Percentiles rank a stretch among this genome's conserved stretches.
Evolutionary conservation across 192 early-diverging fungal genomes (phyloP).

Genomic region (Umbelopsis sp.): DNA sequence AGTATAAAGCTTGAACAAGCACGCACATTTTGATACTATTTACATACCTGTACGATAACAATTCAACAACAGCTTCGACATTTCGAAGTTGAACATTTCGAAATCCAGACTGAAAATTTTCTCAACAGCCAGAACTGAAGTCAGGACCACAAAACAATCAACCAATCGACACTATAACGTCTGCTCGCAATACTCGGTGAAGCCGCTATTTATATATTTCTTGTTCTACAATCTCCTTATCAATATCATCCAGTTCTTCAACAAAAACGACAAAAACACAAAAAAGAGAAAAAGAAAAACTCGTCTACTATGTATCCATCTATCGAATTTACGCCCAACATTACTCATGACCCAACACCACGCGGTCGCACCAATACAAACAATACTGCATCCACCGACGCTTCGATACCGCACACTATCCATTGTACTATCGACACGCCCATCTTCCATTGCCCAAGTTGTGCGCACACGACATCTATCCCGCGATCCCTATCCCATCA

Average conservation of each 20-base stretch:
- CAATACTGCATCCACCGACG: background rate
- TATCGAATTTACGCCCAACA: background rate
- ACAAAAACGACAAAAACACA: background rate
- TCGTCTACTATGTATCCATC: background rate
- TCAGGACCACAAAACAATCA: background rate
- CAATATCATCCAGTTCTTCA: background rate
- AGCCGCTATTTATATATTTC: background rate
- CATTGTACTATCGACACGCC: no score
- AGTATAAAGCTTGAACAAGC: background rate
- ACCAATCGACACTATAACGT: background rate
- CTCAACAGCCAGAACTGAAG: background rate
- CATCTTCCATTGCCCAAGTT: background rate
- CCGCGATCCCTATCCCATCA: no score
- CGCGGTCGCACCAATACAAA: background rate
- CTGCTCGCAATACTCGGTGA: background rate
- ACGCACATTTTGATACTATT: background rate
- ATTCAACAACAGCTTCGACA: background rate
- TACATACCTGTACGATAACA: background rate
- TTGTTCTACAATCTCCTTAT: background rate
- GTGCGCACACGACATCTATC: no score
- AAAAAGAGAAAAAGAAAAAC: background rate
- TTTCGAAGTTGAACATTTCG: background rate
- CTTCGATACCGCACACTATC: background rate
- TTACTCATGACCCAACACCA: background rate
- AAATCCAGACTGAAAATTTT: background rate